Evolutionary conservation across 495 filamentous ascomycete species (phyloP).

Genomic region (Penicillium herquei): DNA sequence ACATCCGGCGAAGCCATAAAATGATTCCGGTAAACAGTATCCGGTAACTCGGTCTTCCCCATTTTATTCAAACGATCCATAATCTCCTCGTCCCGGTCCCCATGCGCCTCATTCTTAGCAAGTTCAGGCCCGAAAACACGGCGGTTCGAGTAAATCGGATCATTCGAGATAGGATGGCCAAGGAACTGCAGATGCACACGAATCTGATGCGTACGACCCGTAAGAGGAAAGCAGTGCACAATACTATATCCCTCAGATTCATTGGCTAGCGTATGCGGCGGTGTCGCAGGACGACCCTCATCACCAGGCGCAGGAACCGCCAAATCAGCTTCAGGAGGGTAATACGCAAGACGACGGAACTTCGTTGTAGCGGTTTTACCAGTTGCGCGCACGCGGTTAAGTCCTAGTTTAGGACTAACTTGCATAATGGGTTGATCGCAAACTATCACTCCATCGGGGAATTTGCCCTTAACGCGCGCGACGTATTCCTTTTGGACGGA

Average conservation of each 20-base stretch:
- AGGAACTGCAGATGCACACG: slow-evolving; percentile 93
- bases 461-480: slow-evolving; percentile 84
- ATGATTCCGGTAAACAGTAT: slow-evolving; percentile 72
- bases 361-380: slow-evolving; percentile 87
- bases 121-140: slow-evolving; percentile 83
- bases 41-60: slow-evolving; percentile 88
- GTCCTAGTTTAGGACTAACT: slow-evolving; percentile 90
- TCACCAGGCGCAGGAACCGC: slow-evolving; percentile 19
- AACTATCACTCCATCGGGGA: slow-evolving; percentile 75
- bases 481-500: slow-evolving; percentile 93
- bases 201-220: slow-evolving; percentile 92
- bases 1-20: slow-evolving; percentile 42
- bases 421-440: slow-evolving; percentile 92
- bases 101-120: slow-evolving; percentile 63
- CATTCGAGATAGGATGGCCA: slow-evolving; percentile 92
- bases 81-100: slow-evolving; percentile 81
- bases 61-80: slow-evolving; percentile 81
- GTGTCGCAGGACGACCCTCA: slow-evolving; percentile 26
- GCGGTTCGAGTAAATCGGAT: slow-evolving; percentile 95
- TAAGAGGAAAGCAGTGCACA: slow-evolving; percentile 89
- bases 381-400: slow-evolving; percentile 89
- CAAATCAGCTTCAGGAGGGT: slow-evolving; percentile 49
- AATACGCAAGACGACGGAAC: slow-evolving; percentile 86
- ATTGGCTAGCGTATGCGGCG: slow-evolving; percentile 26
- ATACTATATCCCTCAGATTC: slow-evolving; percentile 80